Evolutionary conservation across 441 rosid genomes (phyloP), one percentile per base, ranked within the genome.

Genomic region (Hura crepitans): DNA sequence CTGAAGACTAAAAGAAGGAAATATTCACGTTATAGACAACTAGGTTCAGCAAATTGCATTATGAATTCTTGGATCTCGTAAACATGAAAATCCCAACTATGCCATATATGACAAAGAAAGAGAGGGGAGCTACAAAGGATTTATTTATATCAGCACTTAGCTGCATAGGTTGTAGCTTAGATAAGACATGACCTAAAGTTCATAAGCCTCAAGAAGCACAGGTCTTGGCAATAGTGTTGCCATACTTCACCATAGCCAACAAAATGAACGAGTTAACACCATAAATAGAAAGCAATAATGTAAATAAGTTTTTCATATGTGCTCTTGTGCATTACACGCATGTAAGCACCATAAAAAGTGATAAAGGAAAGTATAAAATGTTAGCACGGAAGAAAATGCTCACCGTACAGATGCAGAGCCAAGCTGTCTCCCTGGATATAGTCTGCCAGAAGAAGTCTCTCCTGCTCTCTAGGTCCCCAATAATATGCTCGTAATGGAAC

Each of bases 381-480:
- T 37, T 35, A 20, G 27, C 50, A 54, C 45, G 62, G 33, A 20
- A 63, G 12, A 43, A 69, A 70, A 77, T 22, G 58, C 87, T 87
- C 75, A 95, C 99, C 99, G 59, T 95, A 90, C 45, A 92, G 89
- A 86, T 89, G 97, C 68, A 87, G 74, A 49, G 93, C 91, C 84
- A 95, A 83, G 85, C 97, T 90, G 79, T 90, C 99, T 60, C 96
- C 95, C 25, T 78, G 85, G 65, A 85, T 77, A 79, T 85, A 95
- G 77, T 90, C 96, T 25, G 97, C 88, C 17, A 90, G 81, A 65
- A 95, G 93, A 78, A 92, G 99, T 74, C 96, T 81, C 78, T 95
- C 99, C 71, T 91, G 97, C 79, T 92, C 98, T 73, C 94, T 87
- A 39, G 95, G 97, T 6, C 99, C 98, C 96, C 97, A 89, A 68